These are phyloP conservation scores for Casuarina cunninghamiana DNA, from an alignment of 306 rosid genomes.

Conservation along the genomic window DNA sequence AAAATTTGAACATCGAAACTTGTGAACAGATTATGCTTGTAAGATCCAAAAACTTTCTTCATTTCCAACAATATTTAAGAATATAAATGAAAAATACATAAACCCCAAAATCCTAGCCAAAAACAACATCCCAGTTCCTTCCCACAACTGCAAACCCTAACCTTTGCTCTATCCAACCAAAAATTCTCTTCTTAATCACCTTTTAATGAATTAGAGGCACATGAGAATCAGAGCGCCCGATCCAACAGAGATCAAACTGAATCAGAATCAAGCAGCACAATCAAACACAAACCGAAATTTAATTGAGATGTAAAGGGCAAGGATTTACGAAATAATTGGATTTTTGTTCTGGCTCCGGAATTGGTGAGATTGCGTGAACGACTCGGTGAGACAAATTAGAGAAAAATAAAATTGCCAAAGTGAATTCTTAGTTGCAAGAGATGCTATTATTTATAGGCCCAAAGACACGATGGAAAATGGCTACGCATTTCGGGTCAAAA, in stretches of 20 bases:
- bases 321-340: constrained; percentile 22
- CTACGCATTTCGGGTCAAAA: not conserved
- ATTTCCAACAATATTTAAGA: not conserved
- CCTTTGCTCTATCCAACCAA: constrained; percentile 17
- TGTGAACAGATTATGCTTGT: not conserved
- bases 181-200: not conserved
- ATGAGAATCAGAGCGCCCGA: not conserved
- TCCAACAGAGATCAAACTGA: constrained; percentile 13
- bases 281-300: constrained; percentile 4
- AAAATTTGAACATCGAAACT: no score
- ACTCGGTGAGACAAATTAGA: not conserved
- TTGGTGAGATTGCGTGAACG: constrained; percentile 17
- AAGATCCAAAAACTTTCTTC: not conserved
- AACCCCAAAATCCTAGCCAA: constrained; percentile 37
- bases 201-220: not conserved
- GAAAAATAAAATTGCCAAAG: no score
- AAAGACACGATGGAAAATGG: not conserved
- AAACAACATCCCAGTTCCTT: constrained; percentile 24
- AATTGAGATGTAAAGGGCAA: not conserved
- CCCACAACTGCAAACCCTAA: constrained; percentile 36
- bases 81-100: constrained; percentile 1
- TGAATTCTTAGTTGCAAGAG: not conserved
- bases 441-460: not conserved
- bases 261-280: not conserved
- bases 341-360: constrained; percentile 3